phyloP scores from a whole-genome alignment of 106 monocot genomes.

The Dactylorhiza incarnata region DNA sequence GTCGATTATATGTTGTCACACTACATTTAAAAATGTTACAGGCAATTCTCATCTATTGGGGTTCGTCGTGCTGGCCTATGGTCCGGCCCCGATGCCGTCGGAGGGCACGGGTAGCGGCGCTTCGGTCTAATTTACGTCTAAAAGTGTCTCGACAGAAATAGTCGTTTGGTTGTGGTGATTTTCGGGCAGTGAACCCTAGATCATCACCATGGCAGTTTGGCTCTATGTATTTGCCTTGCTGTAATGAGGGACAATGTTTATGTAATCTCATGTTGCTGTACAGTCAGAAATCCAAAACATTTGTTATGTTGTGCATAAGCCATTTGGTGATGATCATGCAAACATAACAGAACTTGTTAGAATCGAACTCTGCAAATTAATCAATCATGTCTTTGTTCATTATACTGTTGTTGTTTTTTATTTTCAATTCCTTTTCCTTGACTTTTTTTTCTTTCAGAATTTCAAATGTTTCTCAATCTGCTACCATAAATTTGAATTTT shows the following conservation, averaged over 20 bases:
- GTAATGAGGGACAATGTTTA: neutral
- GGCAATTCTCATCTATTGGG: neutral
- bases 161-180: neutral
- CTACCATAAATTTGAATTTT: too few species aligned
- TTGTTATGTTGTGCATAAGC: neutral
- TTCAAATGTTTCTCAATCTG: too few species aligned
- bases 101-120: slow-evolving; percentile 3
- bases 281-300: neutral
- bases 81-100: slow-evolving; percentile 1
- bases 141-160: neutral
- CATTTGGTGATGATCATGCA: neutral
- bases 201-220: neutral
- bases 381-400: neutral
- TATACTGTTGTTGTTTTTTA: neutral
- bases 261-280: neutral
- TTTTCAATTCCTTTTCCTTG: neutral
- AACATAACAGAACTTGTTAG: neutral
- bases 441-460: neutral
- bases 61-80: neutral
- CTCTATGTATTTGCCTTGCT: neutral
- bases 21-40: neutral
- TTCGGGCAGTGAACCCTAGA: neutral
- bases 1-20: neutral
- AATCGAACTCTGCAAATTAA: slow-evolving; percentile 1
- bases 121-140: neutral